Percentiles rank a stretch among this genome's conserved stretches.
These are phyloP conservation scores for Hypoxylon rubiginosum DNA, from an alignment of 2,329 filamentous ascomycete genomes.

Conservation along the genomic window DNA sequence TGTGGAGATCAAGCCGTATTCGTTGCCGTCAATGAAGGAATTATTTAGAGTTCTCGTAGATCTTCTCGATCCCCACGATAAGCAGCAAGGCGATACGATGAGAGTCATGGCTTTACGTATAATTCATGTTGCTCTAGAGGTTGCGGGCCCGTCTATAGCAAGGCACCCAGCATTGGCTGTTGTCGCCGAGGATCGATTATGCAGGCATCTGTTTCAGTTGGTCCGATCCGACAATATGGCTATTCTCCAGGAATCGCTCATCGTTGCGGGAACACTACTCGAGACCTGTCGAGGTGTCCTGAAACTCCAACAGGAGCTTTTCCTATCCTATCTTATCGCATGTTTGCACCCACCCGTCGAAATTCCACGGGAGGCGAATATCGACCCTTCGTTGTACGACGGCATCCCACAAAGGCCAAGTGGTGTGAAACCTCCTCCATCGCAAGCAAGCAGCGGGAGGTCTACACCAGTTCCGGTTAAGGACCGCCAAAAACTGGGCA, in stretches of 20 bases:
- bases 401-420: conserved; percentile 94
- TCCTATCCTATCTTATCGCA: conserved; percentile 91
- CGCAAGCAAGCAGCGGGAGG: conserved; percentile 82
- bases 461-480: conserved; percentile 92
- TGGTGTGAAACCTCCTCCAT: conserved; percentile 81
- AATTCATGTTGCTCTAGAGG: conserved; percentile 96
- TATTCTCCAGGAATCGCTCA: conserved; percentile 90
- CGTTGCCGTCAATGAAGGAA: conserved; percentile 92
- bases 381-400: conserved; percentile 91
- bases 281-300: conserved; percentile 91
- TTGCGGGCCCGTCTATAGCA: conserved; percentile 94
- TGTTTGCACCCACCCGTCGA: conserved; percentile 95
- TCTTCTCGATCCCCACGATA: conserved; percentile 92
- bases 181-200: conserved; percentile 92
- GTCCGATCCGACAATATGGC: conserved; percentile 97
- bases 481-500: conserved; percentile 89
- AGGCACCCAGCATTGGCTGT: conserved; percentile 89
- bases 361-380: conserved; percentile 89
- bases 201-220: conserved; percentile 94
- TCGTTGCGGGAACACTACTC: conserved; percentile 90
- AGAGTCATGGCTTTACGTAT: conserved; percentile 97
- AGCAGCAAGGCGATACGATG: conserved; percentile 93
- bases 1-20: conserved; percentile 85
- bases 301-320: conserved; percentile 96
- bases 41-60: conserved; percentile 94